phyloP scores from a whole-genome alignment of 2,329 filamentous ascomycete genomes.

The Fusarium sp. region DNA sequence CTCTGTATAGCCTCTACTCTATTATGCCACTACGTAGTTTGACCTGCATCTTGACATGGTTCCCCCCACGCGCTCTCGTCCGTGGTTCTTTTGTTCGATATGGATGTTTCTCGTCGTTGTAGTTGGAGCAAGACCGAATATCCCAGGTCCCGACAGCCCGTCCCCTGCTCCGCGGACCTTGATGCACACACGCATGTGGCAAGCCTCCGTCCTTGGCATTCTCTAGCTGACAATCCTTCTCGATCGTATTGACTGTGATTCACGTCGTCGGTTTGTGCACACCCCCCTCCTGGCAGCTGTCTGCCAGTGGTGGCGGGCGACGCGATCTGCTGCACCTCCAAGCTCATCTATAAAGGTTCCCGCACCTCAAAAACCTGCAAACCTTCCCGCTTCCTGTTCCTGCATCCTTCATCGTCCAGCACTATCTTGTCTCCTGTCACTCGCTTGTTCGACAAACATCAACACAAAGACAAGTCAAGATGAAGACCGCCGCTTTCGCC shows the following conservation, averaged over 20 bases:
- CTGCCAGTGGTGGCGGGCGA: conserved; percentile 1
- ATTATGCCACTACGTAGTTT: not conserved
- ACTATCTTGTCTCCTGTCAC: conserved; percentile 7
- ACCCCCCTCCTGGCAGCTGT: not conserved
- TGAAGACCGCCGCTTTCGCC: conserved; percentile 45
- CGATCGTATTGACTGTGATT: conserved; percentile 1
- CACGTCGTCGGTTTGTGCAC: not conserved
- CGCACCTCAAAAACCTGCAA: not conserved
- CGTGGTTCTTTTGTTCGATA: not conserved
- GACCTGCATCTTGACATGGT: not conserved
- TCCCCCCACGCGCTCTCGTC: conserved; percentile 23
- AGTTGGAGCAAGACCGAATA: not conserved
- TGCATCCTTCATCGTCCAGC: conserved; percentile 25
- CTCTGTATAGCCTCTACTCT: not conserved
- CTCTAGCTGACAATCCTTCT: conserved; percentile 1
- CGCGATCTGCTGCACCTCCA: not conserved
- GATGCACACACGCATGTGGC: conserved; percentile 11
- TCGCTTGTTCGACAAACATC: conserved; percentile 14
- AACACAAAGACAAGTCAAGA: conserved; percentile 31
- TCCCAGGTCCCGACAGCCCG: conserved; percentile 6
- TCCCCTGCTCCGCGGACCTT: conserved; percentile 9
- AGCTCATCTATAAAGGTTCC: conserved; percentile 20
- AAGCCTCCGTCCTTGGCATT: conserved; percentile 16
- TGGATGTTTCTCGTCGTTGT: not conserved
- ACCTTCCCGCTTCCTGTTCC: conserved; percentile 12